Evolutionary conservation across 2,329 filamentous ascomycete genomes (phyloP).

Genomic region (Cercospora sp.): DNA sequence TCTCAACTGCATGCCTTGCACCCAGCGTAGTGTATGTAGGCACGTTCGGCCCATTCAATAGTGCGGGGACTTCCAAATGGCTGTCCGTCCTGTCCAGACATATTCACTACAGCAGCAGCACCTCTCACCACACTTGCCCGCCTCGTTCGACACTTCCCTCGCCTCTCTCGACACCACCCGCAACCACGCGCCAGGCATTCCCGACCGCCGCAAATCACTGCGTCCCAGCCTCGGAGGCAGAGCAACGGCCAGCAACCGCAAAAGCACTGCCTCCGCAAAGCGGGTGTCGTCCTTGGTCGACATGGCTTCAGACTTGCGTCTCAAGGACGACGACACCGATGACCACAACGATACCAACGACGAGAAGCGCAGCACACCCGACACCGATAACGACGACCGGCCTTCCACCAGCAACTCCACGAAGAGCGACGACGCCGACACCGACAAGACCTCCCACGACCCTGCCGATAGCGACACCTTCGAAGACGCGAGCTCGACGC

Average conservation of each 20-base stretch:
- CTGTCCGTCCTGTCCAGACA: not conserved
- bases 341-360: not conserved
- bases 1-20: not conserved
- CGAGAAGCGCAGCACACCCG: not conserved
- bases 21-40: not conserved
- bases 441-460: slow-evolving; percentile 11
- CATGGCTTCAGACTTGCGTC: slow-evolving; percentile 31
- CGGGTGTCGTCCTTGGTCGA: slow-evolving; percentile 25
- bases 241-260: slow-evolving; percentile 19
- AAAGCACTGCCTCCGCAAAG: slow-evolving; percentile 25
- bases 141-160: not conserved
- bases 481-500: slow-evolving; percentile 64
- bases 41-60: not conserved
- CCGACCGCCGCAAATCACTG: slow-evolving; percentile 30
- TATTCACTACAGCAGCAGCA: not conserved
- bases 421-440: slow-evolving; percentile 3
- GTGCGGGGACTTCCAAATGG: not conserved
- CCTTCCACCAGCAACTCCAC: not conserved
- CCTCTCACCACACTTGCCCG: not conserved
- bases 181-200: slow-evolving; percentile 36
- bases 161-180: slow-evolving; percentile 11
- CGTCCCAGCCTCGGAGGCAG: slow-evolving; percentile 19
- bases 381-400: not conserved
- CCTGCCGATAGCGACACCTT: slow-evolving; percentile 53
- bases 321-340: slow-evolving; percentile 30